Base-by-base conservation (phyloP, 108 stramenopile species). In the Fistulifera solaris region DNA sequence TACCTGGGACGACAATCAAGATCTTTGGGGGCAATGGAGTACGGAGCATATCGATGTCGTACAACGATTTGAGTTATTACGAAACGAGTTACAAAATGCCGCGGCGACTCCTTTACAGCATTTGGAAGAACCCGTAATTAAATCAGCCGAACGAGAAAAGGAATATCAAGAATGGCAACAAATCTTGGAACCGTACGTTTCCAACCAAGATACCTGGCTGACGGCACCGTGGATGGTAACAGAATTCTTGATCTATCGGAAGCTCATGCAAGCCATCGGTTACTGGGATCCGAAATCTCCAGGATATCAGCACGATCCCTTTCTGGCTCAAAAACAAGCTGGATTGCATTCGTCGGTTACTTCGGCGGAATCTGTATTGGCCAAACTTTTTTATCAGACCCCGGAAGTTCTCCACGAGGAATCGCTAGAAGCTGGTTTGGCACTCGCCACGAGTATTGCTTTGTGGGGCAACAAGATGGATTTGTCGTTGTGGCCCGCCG, bases 401-500 rank as follows among this genome's bases (percentile, higher is more conserved):
- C 63, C 58, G 6, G 68, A 65, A 16, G 50, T 90, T 6, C 77
- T 73, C 0, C 61, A 62, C 15, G 79, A 67, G 2, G 56, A 24
- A 15, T 56, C 25, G 8, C 7, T 45, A 6, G 44, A 45, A 5
- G 79, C 75, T 50, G 87, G 86, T 0, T 54, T 78, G 39, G 61
- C 69, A 48, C 43, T 85, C 15, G 84, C 87, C 0, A 65, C 70
- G 3, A 72, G 71, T 8, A 79, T 83, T 59, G 80, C 94, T 0
- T 71, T 98, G 0, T 98, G 97, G 97, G 97, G 94, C 4, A 98
- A 98, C 52, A 89, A 89, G 49, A 95, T 95, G 94, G 97, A 98
- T 66, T 63, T 98, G 35, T 84, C 81, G 26, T 63, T 98, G 1
- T 98, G 97, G 97, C 95, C 95, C 0, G 93, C 95, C 13, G 28